A percentile compares a stretch with the other conserved stretches of the same genome.
Conservation (phyloP, 1,284 basidiomycete genomes). For the Bjerkandera adusta region DNA sequence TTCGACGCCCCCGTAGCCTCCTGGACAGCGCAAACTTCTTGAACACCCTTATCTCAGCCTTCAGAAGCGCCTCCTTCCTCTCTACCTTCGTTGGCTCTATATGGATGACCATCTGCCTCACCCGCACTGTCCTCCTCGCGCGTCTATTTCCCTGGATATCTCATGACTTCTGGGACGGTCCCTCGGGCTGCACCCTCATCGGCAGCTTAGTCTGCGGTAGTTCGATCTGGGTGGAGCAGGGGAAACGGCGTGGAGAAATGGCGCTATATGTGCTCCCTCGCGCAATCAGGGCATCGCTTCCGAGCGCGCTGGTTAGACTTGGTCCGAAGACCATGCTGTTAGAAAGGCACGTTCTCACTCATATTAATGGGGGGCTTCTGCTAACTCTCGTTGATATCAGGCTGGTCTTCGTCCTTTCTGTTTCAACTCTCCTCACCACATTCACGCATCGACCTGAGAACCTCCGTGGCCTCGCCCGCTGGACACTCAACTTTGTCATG, state of each 20-base stretch:
- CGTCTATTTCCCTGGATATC: slow-evolving; percentile 61
- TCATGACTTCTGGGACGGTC: slow-evolving; percentile 76
- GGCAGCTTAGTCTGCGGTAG: slow-evolving; percentile 72
- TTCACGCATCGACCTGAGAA: slow-evolving; percentile 58
- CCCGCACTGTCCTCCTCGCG: slow-evolving; percentile 61
- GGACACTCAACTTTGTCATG: slow-evolving; percentile 64
- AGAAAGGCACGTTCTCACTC: slow-evolving; percentile 48
- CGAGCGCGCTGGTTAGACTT: slow-evolving; percentile 49
- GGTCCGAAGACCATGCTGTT: slow-evolving; percentile 38
- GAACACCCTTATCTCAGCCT: slow-evolving; percentile 42
- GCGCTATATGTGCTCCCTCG: slow-evolving; percentile 73
- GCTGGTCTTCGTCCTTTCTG: slow-evolving; percentile 55
- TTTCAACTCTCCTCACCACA: slow-evolving; percentile 63
- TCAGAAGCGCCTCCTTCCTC: slow-evolving; percentile 69
- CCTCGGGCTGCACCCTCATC: slow-evolving; percentile 60
- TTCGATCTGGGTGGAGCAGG: slow-evolving; percentile 75
- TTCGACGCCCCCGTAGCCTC: slow-evolving; percentile 54
- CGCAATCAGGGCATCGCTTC: slow-evolving; percentile 59
- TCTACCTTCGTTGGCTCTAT: slow-evolving; percentile 68
- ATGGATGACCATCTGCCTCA: slow-evolving; percentile 66
- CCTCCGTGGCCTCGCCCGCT: slow-evolving; percentile 68
- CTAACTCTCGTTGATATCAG: slow-evolving; percentile 20
- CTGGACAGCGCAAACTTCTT: slow-evolving; percentile 40
- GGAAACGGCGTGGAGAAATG: slow-evolving; percentile 69
- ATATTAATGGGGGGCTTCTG: no score